Evolutionary conservation across 257 asterid genomes (phyloP), one percentile per base, ranked within the genome.

Genomic region (Ehretia macrophylla): DNA sequence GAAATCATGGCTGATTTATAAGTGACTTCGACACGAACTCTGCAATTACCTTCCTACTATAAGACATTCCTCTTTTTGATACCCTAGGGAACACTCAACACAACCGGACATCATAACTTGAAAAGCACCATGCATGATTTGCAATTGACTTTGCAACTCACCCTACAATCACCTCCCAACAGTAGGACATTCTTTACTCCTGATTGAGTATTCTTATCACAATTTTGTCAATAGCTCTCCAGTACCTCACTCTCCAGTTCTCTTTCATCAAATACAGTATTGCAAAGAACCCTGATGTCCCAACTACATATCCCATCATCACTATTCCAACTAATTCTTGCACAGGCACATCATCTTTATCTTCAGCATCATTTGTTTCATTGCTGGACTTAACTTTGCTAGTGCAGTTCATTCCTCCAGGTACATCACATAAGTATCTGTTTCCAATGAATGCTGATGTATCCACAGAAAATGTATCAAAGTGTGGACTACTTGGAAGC

Each of bases 211-310:
- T 55, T 40, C 32, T 64, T 17, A 44, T 54, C 55, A 64, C 69
- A 44, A 64, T 21, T 27, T 40, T 64, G 55, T 64, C 69, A 22
- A 64, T 51, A 23, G 55, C 55, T 10, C 62, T 64, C 69, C 69
- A 64, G 14, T 64, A 64, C 20, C 6, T 55, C 5, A 9, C 40
- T 59, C 69, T 55, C 69, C 62, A 64, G 10, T 54, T 55, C 1
- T 42, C 68, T 19, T 55, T 16, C 50, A 55, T 54, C 27, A 42
- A 32, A 18, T 42, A 32, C 22, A 64, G 58, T 17, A 54, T 18
- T 17, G 21, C 4, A 45, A 55, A 64, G 20, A 42, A 18, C 11
- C 47, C 62, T 14, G 54, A 56, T 8, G 51, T 1, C 27, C 68
- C 68, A 11, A 49, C 23, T 10, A 51, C 62, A 64, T 4, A 55